phyloP scores from a whole-genome alignment of 2,329 filamentous ascomycete genomes.

The Rhynchosporium secalis region DNA sequence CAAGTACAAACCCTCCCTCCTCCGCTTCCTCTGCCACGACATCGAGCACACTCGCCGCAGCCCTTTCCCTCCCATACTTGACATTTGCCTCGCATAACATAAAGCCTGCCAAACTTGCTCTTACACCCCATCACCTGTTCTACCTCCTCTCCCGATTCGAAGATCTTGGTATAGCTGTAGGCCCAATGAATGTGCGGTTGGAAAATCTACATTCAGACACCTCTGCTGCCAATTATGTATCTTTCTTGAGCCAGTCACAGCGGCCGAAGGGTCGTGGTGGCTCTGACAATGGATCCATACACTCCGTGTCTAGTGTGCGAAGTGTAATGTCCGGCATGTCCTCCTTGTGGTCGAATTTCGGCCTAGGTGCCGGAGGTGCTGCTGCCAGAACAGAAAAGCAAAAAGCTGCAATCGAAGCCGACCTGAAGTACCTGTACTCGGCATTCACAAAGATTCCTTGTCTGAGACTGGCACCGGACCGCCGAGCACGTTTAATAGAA shows the following conservation, averaged over 20 bases:
- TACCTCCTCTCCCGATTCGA: slow-evolving; percentile 95
- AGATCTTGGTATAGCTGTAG: slow-evolving; percentile 85
- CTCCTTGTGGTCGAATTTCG: slow-evolving; percentile 84
- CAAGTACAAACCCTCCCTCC: slow-evolving; percentile 59
- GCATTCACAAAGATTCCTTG: slow-evolving; percentile 98
- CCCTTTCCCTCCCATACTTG: slow-evolving; percentile 82
- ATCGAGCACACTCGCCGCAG: slow-evolving; percentile 74
- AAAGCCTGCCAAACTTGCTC: slow-evolving; percentile 86
- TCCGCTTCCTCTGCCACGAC: slow-evolving; percentile 64
- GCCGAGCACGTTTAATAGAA: slow-evolving; percentile 82
- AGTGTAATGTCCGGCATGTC: slow-evolving; percentile 98
- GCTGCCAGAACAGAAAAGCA: slow-evolving; percentile 84
- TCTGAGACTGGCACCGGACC: slow-evolving; percentile 85
- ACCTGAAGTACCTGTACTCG: slow-evolving; percentile 95
- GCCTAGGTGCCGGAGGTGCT: slow-evolving; percentile 76
- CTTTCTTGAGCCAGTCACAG: slow-evolving; percentile 84
- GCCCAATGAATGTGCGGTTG: slow-evolving; percentile 92
- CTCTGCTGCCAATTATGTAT: slow-evolving; percentile 89
- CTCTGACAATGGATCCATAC: slow-evolving; percentile 86
- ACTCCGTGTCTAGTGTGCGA: slow-evolving; percentile 92
- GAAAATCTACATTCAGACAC: slow-evolving; percentile 91
- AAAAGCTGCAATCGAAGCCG: slow-evolving; percentile 79
- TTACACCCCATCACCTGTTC: slow-evolving; percentile 95
- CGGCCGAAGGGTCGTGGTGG: slow-evolving; percentile 70
- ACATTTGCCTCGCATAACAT: slow-evolving; percentile 81